Evolutionary conservation across 257 asterid species (phyloP).

Genomic region (Capsicum rhomboideum): DNA sequence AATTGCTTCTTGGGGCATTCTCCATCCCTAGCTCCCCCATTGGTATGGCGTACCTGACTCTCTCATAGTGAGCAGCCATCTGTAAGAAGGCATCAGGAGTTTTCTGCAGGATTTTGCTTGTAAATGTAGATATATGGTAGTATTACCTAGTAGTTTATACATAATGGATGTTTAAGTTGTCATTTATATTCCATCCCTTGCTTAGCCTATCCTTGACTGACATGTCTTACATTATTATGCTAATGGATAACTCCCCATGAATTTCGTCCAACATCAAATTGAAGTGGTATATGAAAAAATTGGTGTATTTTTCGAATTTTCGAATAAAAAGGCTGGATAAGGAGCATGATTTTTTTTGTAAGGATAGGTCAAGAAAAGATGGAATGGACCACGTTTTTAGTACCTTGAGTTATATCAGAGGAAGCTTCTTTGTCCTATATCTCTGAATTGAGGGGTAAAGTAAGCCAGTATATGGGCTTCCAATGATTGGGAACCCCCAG

Average conservation of each 20-base stretch:
- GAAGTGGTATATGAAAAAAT: background rate
- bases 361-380: background rate
- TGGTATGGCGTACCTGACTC: background rate
- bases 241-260: background rate
- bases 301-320: background rate
- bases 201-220: background rate
- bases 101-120: background rate
- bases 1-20: background rate
- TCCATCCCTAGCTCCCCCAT: background rate
- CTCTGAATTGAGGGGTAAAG: background rate
- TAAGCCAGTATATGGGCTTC: background rate
- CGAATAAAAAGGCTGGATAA: background rate
- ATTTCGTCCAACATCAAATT: background rate
- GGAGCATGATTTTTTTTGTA: background rate
- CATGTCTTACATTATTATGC: background rate
- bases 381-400: constrained; percentile 11
- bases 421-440: background rate
- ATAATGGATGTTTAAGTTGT: background rate
- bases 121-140: background rate
- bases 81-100: background rate
- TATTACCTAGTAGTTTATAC: background rate
- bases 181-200: background rate
- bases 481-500: background rate
- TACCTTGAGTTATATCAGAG: constrained; percentile 24
- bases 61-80: background rate